phyloP scores from a whole-genome alignment of 192 early-diverging fungal genomes.

The Podila verticillata region DNA sequence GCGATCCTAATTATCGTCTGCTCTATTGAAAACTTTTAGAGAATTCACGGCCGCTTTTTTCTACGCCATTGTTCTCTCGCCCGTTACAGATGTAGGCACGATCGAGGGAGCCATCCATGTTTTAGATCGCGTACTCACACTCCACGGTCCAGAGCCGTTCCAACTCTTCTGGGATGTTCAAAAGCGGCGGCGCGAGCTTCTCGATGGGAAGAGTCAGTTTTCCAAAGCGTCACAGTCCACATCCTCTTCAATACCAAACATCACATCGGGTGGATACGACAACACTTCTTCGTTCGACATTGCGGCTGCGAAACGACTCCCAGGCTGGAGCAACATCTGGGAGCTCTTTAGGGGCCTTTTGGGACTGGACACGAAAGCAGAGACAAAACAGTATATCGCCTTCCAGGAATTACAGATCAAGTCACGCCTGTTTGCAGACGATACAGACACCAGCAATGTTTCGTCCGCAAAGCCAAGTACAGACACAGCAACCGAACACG shows the following conservation, averaged over 20 bases:
- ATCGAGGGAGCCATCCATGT: conserved; percentile 42
- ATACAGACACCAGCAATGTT: neutral
- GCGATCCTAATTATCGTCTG: no score
- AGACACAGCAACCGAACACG: neutral
- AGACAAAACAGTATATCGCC: conserved; percentile 31
- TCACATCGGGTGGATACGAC: neutral
- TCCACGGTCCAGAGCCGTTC: conserved; percentile 43
- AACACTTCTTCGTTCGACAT: neutral
- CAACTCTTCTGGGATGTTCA: conserved; percentile 35
- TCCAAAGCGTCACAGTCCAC: conserved; percentile 7
- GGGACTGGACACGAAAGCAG: conserved; percentile 29
- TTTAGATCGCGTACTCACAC: conserved; percentile 27
- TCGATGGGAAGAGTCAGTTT: conserved; percentile 24
- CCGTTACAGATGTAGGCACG: conserved; percentile 31
- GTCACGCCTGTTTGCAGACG: conserved; percentile 9
- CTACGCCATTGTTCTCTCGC: conserved; percentile 37
- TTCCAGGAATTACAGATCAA: conserved; percentile 34
- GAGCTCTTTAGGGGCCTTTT: conserved; percentile 33
- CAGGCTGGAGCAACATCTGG: conserved; percentile 42
- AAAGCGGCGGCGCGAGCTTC: conserved; percentile 33
- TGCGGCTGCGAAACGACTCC: conserved; percentile 10
- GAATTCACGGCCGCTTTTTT: conserved; percentile 41
- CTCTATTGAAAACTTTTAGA: neutral
- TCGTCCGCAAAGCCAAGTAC: no score
- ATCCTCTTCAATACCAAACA: conserved; percentile 1